Base-by-base conservation (phyloP, 2,329 filamentous ascomycete species). In the Myrmaecium sp. region DNA sequence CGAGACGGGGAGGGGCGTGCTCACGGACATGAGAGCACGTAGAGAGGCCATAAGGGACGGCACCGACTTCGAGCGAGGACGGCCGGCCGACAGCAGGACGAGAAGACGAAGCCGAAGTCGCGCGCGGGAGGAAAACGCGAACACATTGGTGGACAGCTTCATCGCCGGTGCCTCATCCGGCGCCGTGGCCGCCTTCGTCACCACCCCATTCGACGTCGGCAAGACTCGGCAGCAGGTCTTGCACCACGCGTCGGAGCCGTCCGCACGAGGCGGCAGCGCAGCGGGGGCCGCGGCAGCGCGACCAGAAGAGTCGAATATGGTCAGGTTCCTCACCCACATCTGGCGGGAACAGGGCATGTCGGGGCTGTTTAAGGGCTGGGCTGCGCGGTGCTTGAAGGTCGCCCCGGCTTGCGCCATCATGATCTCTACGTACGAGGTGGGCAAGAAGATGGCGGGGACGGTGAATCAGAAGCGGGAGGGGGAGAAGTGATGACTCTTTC, bases 391-490 rank as follows among this genome's bases (percentile, higher is more conserved):
- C 38, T 60, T 95, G 33, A 95, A 95, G 50, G 84, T 98, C 4
- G 86, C 89, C 1, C 89, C 89, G 1, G 82, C 86, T 0, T 98
- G 89, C 53, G 89, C 89, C 15, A 95, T 98, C 47, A 98, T 98
- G 89, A 95, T 98, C 47, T 91, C 81, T 47, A 93, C 77, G 47
- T 98, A 95, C 51, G 89, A 98, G 52, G 69, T 95, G 19, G 84
- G 89, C 26, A 98, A 98, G 63, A 75, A 79, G 50, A 74, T 78
- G 47, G 91, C 91, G 17, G 64, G 71, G 28, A 65, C 68, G 7
- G 69, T 81, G 26, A 94, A 95, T 37, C 64, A 72, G 39, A 58
- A 57, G 38, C 55, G 54, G 28, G 48, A 50, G 17, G 17, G 21
- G 23, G 12, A 16, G 14, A 27, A 23, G 11, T 25, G 24, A n/a